These are phyloP conservation scores for Lactuca saligna DNA, from an alignment of 129 eudicot genomes.

Conservation along the genomic window DNA sequence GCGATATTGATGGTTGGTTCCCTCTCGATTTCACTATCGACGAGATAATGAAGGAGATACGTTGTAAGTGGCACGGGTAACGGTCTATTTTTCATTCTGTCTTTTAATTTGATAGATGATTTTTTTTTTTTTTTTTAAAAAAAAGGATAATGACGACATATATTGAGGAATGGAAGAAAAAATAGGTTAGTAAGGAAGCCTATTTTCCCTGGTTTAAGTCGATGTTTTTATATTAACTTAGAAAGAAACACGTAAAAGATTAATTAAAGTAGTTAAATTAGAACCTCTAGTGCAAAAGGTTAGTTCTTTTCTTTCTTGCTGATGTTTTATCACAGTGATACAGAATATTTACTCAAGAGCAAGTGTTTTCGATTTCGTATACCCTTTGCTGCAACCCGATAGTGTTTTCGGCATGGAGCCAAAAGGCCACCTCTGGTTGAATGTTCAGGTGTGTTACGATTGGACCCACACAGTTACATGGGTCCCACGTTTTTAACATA, in stretches of 20 bases:
- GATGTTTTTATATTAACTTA: too few relatives aligned
- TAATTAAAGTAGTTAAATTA: too few relatives aligned
- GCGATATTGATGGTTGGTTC: constrained; percentile 65
- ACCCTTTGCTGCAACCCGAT: constrained; percentile 32
- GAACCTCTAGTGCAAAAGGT: background rate
- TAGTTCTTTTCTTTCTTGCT: constrained; percentile 6
- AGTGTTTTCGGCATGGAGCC: constrained; percentile 35
- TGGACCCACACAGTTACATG: background rate
- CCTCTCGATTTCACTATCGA: constrained; percentile 47
- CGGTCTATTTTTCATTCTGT: background rate
- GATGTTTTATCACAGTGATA: constrained; percentile 45
- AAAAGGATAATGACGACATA: too few relatives aligned
- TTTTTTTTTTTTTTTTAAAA: too few relatives aligned
- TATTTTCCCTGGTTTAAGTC: too few relatives aligned
- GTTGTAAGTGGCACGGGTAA: constrained; percentile 44
- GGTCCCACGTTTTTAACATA: constrained; percentile 1
- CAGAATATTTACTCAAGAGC: constrained; percentile 58
- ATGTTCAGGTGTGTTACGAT: constrained; percentile 62
- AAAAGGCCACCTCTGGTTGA: constrained; percentile 58
- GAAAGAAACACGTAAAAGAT: too few relatives aligned
- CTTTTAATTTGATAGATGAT: too few relatives aligned
- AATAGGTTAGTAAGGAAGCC: too few relatives aligned
- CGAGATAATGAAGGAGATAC: constrained; percentile 39
- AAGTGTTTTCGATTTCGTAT: constrained; percentile 43
- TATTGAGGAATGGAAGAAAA: too few relatives aligned